Conservation (phyloP, 1,139 yeast species). For the Lodderomyces orthopsilosis region DNA sequence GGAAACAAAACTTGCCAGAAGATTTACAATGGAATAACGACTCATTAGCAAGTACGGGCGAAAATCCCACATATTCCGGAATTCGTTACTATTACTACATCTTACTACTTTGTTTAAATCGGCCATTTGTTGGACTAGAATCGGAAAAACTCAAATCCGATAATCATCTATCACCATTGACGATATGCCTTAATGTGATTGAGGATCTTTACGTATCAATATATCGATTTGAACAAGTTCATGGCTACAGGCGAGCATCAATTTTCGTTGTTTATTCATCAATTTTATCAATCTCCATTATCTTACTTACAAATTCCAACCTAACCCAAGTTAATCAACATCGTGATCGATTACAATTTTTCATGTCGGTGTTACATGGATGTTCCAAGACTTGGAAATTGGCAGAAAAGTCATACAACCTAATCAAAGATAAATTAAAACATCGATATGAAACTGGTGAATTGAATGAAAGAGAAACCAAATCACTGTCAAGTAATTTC, state of each 20-base stretch:
- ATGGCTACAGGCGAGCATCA: constrained; percentile 44
- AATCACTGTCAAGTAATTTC: background rate
- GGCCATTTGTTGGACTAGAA: constrained; percentile 52
- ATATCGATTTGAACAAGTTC: constrained; percentile 32
- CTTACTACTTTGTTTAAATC: constrained; percentile 52
- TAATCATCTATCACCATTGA: constrained; percentile 26
- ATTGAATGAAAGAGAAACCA: constrained; percentile 5
- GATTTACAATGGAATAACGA: constrained; percentile 51
- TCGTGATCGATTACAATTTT: constrained; percentile 33
- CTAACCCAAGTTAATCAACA: constrained; percentile 24
- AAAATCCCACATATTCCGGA: constrained; percentile 49
- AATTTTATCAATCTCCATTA: constrained; percentile 45
- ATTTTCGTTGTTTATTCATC: constrained; percentile 49
- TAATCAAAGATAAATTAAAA: constrained; percentile 37
- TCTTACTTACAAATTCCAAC: constrained; percentile 36
- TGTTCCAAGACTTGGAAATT: constrained; percentile 49
- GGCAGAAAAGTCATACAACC: constrained; percentile 45
- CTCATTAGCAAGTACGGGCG: constrained; percentile 42
- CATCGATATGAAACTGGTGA: constrained; percentile 17
- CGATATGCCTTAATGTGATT: constrained; percentile 39
- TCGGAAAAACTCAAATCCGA: constrained; percentile 10
- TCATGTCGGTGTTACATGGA: constrained; percentile 33
- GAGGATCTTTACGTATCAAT: constrained; percentile 43
- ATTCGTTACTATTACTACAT: constrained; percentile 60
- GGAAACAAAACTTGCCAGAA: constrained; percentile 49